Evolutionary conservation across 2,329 filamentous ascomycete genomes (phyloP).

Genomic region (Colletotrichum filicis): DNA sequence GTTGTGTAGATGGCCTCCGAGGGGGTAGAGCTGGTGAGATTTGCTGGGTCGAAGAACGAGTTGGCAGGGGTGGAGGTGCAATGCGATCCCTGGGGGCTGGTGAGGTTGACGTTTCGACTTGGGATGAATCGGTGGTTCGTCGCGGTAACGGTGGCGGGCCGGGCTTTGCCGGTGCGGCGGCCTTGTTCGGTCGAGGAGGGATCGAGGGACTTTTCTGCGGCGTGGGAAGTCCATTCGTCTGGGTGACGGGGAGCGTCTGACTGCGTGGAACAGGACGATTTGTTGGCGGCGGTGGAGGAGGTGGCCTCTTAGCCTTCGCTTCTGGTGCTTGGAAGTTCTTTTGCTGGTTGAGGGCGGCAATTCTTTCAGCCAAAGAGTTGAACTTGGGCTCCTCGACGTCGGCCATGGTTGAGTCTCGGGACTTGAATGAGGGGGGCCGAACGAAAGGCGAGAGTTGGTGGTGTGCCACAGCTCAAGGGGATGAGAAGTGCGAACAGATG

Average conservation of each 20-base stretch:
- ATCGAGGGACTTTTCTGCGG: slow-evolving; percentile 47
- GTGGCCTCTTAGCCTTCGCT: slow-evolving; percentile 48
- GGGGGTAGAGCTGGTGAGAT: slow-evolving; percentile 61
- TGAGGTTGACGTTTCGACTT: slow-evolving; percentile 37
- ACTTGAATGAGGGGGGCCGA: neutral
- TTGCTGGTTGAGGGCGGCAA: slow-evolving; percentile 71
- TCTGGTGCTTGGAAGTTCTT: slow-evolving; percentile 64
- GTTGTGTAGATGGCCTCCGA: slow-evolving; percentile 58
- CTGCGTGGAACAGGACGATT: slow-evolving; percentile 49
- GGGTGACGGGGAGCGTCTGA: slow-evolving; percentile 49
- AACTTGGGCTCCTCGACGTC: slow-evolving; percentile 72
- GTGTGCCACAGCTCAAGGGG: neutral
- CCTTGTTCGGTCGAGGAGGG: slow-evolving; percentile 49
- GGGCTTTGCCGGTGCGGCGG: slow-evolving; percentile 37
- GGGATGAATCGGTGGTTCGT: slow-evolving; percentile 44
- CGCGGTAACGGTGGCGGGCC: slow-evolving; percentile 52
- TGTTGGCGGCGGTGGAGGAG: slow-evolving; percentile 59
- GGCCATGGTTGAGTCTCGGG: slow-evolving; percentile 55
- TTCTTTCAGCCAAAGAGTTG: slow-evolving; percentile 69
- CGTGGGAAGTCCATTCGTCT: slow-evolving; percentile 37
- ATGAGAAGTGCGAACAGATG: slow-evolving; percentile 10
- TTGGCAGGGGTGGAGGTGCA: slow-evolving; percentile 50
- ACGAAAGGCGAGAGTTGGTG: neutral
- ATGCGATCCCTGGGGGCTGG: slow-evolving; percentile 42
- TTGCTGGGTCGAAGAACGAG: slow-evolving; percentile 49